phyloP scores from a whole-genome alignment of 768 basidiomycete species.

The Crassisporium funariophilum region DNA sequence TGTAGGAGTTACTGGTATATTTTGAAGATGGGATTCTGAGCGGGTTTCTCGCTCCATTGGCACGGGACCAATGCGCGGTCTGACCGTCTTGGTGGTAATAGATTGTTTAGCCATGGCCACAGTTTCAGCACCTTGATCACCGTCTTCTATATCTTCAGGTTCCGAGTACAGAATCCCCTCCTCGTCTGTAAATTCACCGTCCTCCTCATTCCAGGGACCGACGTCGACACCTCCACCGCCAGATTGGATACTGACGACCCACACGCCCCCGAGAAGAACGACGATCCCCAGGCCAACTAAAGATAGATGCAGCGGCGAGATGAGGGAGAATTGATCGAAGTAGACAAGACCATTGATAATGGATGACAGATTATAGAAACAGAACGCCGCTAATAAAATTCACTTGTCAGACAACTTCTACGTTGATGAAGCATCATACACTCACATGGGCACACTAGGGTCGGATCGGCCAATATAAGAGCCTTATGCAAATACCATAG shows the following conservation, averaged over 20 bases:
- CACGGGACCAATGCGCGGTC: constrained; percentile 21
- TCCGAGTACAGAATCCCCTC: constrained; percentile 24
- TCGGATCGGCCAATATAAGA: constrained; percentile 80
- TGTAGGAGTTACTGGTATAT: constrained; percentile 5
- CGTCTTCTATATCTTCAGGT: constrained; percentile 20
- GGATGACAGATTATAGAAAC: constrained; percentile 91
- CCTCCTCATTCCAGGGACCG: constrained; percentile 50
- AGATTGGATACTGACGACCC: constrained; percentile 82
- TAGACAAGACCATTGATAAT: constrained; percentile 91
- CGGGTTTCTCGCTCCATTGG: constrained; percentile 35
- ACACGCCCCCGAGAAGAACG: constrained; percentile 83
- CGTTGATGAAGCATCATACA: constrained; percentile 16
- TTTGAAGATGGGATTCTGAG: constrained; percentile 31
- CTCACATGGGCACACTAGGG: constrained; percentile 83
- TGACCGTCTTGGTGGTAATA: background rate
- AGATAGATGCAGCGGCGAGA: constrained; percentile 67
- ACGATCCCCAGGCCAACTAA: constrained; percentile 79
- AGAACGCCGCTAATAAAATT: constrained; percentile 80
- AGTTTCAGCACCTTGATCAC: constrained; percentile 3
- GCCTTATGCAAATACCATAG: constrained; percentile 84
- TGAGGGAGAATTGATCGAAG: constrained; percentile 80
- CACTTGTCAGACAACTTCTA: constrained; percentile 18
- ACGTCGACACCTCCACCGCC: constrained; percentile 53
- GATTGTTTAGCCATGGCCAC: constrained; percentile 9
- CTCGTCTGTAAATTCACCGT: constrained; percentile 34